These are phyloP conservation scores for Hymenoscyphus infarciens DNA, from an alignment of 2,329 filamentous ascomycete species.

Conservation along the genomic window DNA sequence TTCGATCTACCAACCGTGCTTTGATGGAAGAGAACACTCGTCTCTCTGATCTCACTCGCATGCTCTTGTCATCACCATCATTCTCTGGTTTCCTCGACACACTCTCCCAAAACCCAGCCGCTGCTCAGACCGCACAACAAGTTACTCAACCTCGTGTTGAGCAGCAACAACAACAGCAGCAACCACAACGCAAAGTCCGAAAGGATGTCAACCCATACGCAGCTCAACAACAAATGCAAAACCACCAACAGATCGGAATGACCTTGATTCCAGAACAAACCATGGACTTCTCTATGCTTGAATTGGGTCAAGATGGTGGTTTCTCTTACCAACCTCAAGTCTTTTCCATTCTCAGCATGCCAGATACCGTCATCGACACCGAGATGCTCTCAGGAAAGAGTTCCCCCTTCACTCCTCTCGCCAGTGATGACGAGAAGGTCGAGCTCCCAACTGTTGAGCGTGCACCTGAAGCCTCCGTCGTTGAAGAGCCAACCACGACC, in stretches of 20 bases:
- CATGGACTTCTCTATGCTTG: slow-evolving; percentile 71
- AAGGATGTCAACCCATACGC: slow-evolving; percentile 66
- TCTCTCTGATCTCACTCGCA: slow-evolving; percentile 71
- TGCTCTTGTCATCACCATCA: slow-evolving; percentile 74
- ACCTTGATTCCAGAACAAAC: slow-evolving; percentile 77
- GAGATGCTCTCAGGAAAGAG: slow-evolving; percentile 69
- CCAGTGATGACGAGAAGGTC: slow-evolving; percentile 45
- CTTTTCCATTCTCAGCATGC: slow-evolving; percentile 68
- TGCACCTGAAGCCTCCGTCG: slow-evolving; percentile 27
- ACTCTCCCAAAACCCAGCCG: slow-evolving; percentile 57
- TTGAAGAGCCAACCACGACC: slow-evolving; percentile 16
- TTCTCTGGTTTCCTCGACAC: slow-evolving; percentile 79
- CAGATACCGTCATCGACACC: slow-evolving; percentile 53
- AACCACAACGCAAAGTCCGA: slow-evolving; percentile 49
- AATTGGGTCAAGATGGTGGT: slow-evolving; percentile 50
- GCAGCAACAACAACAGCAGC: slow-evolving; percentile 38
- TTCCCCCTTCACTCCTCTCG: slow-evolving; percentile 45
- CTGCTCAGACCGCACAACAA: slow-evolving; percentile 36
- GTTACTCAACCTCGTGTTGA: slow-evolving; percentile 39
- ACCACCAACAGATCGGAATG: slow-evolving; percentile 71
- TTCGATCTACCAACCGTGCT: slow-evolving; percentile 76
- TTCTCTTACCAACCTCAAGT: slow-evolving; percentile 66
- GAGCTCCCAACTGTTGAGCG: slow-evolving; percentile 47
- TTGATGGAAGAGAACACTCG: slow-evolving; percentile 84
- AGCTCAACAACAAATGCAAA: slow-evolving; percentile 48